Evolutionary conservation across 2,329 filamentous ascomycete species (phyloP).

Genomic region (Madurella fahalii): DNA sequence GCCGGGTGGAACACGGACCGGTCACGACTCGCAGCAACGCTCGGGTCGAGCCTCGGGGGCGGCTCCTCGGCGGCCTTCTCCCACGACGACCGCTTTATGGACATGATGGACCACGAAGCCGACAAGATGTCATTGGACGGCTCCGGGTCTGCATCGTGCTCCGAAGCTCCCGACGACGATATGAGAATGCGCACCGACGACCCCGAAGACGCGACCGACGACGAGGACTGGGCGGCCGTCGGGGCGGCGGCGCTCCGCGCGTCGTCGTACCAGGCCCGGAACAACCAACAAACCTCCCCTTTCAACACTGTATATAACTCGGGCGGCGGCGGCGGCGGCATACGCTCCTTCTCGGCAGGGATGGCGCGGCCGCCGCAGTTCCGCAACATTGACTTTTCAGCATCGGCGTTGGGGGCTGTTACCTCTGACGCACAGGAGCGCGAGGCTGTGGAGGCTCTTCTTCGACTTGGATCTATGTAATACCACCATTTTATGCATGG

Average conservation of each 20-base stretch:
- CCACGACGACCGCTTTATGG: conserved; percentile 61
- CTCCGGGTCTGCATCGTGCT: conserved; percentile 68
- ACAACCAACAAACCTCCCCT: conserved; percentile 45
- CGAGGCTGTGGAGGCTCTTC: conserved; percentile 75
- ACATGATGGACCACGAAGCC: conserved; percentile 77
- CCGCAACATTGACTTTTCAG: conserved; percentile 49
- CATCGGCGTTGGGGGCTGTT: conserved; percentile 42
- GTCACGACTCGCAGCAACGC: conserved; percentile 46
- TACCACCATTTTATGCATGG: conserved; percentile 36
- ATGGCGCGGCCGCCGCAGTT: conserved; percentile 52
- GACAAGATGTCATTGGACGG: conserved; percentile 90
- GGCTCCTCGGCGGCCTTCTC: conserved; percentile 69
- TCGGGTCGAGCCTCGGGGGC: conserved; percentile 56
- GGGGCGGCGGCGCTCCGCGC: conserved; percentile 79
- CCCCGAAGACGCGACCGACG: conserved; percentile 82
- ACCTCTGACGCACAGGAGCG: conserved; percentile 68
- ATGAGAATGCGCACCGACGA: conserved; percentile 67
- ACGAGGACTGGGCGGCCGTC: conserved; percentile 92
- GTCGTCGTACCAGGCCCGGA: conserved; percentile 58
- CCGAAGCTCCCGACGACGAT: conserved; percentile 66
- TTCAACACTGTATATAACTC: conserved; percentile 48
- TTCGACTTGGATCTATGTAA: conserved; percentile 78
- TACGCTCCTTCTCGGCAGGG: conserved; percentile 50
- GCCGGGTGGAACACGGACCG: conserved; percentile 43
- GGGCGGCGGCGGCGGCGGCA: conserved; percentile 37